phyloP scores from a whole-genome alignment of 371 early-diverging fungal genomes.

The Chytridium lagenaria region DNA sequence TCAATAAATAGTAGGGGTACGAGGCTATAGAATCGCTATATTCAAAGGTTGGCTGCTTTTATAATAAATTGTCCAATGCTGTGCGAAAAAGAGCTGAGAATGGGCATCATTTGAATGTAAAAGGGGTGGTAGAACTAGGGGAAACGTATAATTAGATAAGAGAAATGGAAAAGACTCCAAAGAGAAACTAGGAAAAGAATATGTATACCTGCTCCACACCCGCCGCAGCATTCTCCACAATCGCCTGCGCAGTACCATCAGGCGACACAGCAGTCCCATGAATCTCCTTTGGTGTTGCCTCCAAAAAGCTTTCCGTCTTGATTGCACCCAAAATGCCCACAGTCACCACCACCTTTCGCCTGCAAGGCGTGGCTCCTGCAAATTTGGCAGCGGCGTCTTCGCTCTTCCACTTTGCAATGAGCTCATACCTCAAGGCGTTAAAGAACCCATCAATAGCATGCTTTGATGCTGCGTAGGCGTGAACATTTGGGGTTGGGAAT shows the following conservation, averaged over 20 bases:
- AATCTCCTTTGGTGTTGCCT: neutral
- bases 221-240: conserved; percentile 19
- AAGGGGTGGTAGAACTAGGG: conserved; percentile 14
- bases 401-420: conserved; percentile 1
- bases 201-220: conserved; percentile 3
- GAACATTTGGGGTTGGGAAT: conserved; percentile 26
- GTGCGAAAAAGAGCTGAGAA: conserved; percentile 19
- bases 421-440: conserved; percentile 19
- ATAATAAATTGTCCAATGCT: neutral
- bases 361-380: neutral
- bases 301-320: conserved; percentile 26
- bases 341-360: conserved; percentile 15
- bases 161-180: neutral
- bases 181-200: neutral
- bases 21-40: too few species aligned
- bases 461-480: conserved; percentile 34
- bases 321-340: conserved; percentile 24
- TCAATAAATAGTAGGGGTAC: too few species aligned
- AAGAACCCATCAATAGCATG: conserved; percentile 36
- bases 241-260: conserved; percentile 17
- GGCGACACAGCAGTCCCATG: conserved; percentile 19
- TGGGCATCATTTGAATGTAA: conserved; percentile 5
- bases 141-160: conserved; percentile 8
- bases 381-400: neutral
- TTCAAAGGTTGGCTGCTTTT: neutral